Base-by-base conservation (phyloP, 495 filamentous ascomycete genomes). In the Podospora pseudoanserina region DNA sequence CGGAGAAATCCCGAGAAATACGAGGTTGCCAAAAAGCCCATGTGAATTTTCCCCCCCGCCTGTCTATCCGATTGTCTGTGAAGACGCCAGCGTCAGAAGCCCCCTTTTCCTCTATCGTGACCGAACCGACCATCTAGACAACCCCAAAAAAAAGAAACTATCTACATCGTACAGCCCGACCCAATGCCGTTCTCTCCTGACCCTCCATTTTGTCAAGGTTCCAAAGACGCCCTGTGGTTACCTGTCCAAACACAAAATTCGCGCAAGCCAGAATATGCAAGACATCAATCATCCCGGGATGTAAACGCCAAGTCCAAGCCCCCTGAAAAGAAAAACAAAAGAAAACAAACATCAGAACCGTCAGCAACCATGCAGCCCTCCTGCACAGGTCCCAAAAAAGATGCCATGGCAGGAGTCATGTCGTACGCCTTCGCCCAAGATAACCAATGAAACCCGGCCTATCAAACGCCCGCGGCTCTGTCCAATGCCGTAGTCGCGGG, bases 231-330 rank as follows among this genome's bases (percentile, higher is more conserved):
- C 55, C 39, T 16, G 39, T 49, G 39, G 39, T 49, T 23, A 23
- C 23, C 23, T 23, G 18, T 58, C 55, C 55, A 58, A 58, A 58
- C 55, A 58, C n/a, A 58, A 58, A 58, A 58, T 58, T 58, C 55
- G 23, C 55, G 55, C 55, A 58, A 58, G 55, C 55, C 55, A 58
- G 18, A 15, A 26, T 57, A 57, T 58, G 55, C 55, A 58, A 58
- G 55, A 58, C 55, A 58, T 58, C 55, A 58, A 26, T 58, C 55
- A 19, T 58, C 55, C n/a, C 6, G 23, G 4, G n/a, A 58, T 58
- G 19, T 49, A 58, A 20, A 58, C 55, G 55, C 55, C 55, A 58
- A 58, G 55, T 26, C 55, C n/a, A 58, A 58, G n/a, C 55, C 55
- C 55, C 55, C 55, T 58, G 55, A 58, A 58, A 58, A 58, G 11